Base-by-base conservation (phyloP, 2,329 filamentous ascomycete genomes). In the Pseudogymnoascus sp. region DNA sequence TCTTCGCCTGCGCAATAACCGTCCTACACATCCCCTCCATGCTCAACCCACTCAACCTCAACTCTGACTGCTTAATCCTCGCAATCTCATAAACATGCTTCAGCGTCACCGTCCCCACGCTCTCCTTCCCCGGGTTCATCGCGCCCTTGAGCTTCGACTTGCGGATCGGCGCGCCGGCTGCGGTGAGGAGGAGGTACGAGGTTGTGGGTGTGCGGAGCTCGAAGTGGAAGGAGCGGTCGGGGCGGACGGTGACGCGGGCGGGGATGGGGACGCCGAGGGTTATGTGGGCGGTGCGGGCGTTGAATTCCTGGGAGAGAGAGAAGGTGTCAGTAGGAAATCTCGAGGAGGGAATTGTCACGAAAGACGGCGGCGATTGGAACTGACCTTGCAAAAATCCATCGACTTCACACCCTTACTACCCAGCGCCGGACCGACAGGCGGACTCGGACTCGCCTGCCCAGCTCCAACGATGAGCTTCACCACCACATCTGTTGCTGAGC, bases 71-170 rank as follows among this genome's bases (percentile, higher is more conserved):
- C 83, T 99, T 99, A 73, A 99, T 96, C 82, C 91, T 93, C 68
- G 95, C 95, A 76, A 99, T 97, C 79, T 97, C 93, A 78, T 92
- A 97, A 21, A 99, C 81, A 78, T 99, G 95, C 81, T 99, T 99
- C 72, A 99, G 78, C 71, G 89, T 95, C 63, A 99, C 83, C 3
- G 85, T 88, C 64, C 93, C 95, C n/a, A 96, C 85, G 6, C 80
- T 85, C 69, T 96, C 91, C 65, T 88, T 82, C 0, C 88, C 89
- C 0, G 91, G 89, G 63, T 86, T 88, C 72, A 81, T 82, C 0
- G 92, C 90, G 11, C 92, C 95, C 72, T 91, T 80, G 71, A 90
- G 89, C 71, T 88, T 88, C 75, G 93, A 90, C 72, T 87, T 92
- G 63, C 82, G 81, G 53, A 82, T 74, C 5, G 88, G 83, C 5